These are phyloP conservation scores for Pseudogymnoascus sp. DNA, from an alignment of 2,329 filamentous ascomycete species.

Conservation along the genomic window DNA sequence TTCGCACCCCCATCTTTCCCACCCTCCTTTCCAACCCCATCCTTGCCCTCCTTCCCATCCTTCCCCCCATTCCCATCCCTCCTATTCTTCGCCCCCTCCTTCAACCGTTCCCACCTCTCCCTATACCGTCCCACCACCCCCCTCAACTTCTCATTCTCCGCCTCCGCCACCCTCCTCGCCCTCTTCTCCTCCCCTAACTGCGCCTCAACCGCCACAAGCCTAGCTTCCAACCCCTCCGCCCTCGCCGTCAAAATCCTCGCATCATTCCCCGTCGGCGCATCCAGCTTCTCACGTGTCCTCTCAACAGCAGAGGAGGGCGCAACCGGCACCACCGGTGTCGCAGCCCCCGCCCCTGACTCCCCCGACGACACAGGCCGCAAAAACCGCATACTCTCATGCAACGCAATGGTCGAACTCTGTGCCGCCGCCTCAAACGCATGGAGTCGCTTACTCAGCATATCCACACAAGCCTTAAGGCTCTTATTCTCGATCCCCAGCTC, in stretches of 20 bases:
- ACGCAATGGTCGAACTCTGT: slow-evolving; percentile 75
- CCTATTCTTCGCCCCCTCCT: too few relatives aligned
- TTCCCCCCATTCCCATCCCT: too few relatives aligned
- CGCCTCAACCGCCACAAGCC: slow-evolving; percentile 59
- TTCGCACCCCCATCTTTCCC: too few relatives aligned
- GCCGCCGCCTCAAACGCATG: slow-evolving; percentile 89
- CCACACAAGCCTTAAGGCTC: slow-evolving; percentile 73
- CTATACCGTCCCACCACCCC: slow-evolving; percentile 47
- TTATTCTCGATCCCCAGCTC: slow-evolving; percentile 85
- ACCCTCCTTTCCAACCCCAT: too few relatives aligned
- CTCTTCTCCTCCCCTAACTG: slow-evolving; percentile 55
- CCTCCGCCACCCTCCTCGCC: slow-evolving; percentile 44
- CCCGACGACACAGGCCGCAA: slow-evolving; percentile 49
- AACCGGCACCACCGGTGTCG: neutral
- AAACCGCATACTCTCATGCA: slow-evolving; percentile 73
- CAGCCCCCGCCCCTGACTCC: slow-evolving; percentile 35
- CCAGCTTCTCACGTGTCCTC: slow-evolving; percentile 16
- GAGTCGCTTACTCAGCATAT: slow-evolving; percentile 79
- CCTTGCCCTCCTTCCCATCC: too few relatives aligned
- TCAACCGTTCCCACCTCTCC: slow-evolving; percentile 18
- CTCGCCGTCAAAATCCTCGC: neutral
- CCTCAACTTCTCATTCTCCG: slow-evolving; percentile 52
- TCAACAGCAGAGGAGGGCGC: neutral
- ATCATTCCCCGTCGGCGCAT: slow-evolving; percentile 25
- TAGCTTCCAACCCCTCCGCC: slow-evolving; percentile 35